Evolutionary conservation across 2,329 filamentous ascomycete genomes (phyloP), one percentile per base, ranked within the genome.

Genomic region (Alternaria novae-zelandiae): DNA sequence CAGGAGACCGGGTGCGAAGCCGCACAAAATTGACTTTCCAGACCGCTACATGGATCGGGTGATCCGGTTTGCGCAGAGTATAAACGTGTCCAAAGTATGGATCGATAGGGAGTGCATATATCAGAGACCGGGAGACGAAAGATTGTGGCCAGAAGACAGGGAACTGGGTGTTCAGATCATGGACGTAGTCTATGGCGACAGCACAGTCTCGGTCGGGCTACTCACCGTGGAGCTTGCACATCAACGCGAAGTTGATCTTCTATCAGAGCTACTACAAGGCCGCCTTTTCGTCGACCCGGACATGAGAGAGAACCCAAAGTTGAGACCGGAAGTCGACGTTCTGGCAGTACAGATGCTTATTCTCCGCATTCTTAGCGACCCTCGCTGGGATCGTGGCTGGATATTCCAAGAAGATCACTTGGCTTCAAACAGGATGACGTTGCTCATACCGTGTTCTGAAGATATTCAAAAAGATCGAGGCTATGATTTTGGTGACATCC

Each of bases 341-440:
- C 21, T 32, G 11, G 45, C 59, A 26, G 26, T 68, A 8, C 66
- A 67, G 4, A 58, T n/a, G 41, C 49, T 72, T 2, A 63, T 72
- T n/a, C 60, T 57, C 2, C 55, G 54, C 5, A 59, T 70, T 7
- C 56, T 72, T 3, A 65, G 58, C 28, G 70, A 73, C 17, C 28
- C 54, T 15, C 66, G 70, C 15, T 73, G 69, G 69, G 55, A 56
- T 17, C 68, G 69, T 6, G 69, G 65, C 13, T 73, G 69, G 70
- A 72, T 73, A 17, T 73, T 73, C 30, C 70, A 73, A 32, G 69
- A 73, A 61, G 70, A 72, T 10, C 66, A 70, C 12, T 51, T 69
- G 26, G 66, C 70, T 12, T 69, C 68, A 1, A 9, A 32, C 8
- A 25, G 45, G 21, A 73, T 72, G 70, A 49, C 17, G 2, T 43